Conservation (phyloP, 192 early-diverging fungal species). For the Coemansia sp. region DNA sequence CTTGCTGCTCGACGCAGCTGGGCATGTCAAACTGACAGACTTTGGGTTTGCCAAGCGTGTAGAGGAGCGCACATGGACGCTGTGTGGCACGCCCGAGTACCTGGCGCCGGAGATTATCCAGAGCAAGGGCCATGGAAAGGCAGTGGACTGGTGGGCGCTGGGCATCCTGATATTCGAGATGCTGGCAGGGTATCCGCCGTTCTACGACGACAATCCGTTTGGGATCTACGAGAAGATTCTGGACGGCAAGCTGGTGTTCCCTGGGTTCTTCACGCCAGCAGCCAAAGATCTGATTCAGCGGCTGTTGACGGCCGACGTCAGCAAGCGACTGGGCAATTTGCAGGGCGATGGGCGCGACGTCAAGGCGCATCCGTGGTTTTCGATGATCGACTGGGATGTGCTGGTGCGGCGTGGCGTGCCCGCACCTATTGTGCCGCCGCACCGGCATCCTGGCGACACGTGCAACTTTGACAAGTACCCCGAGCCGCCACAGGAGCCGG, state of each 20-base stretch:
- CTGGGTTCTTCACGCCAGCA: constrained; percentile 77
- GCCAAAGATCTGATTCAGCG: constrained; percentile 90
- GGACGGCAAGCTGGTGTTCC: constrained; percentile 84
- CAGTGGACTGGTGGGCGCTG: constrained; percentile 99
- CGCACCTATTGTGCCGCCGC: constrained; percentile 88
- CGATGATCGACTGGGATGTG: constrained; percentile 88
- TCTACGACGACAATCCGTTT: constrained; percentile 97
- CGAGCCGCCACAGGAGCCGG: constrained; percentile 69
- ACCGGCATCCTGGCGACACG: constrained; percentile 88
- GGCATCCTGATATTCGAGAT: constrained; percentile 98
- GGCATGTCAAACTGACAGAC: constrained; percentile 97
- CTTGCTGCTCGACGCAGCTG: constrained; percentile 75
- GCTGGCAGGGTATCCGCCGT: constrained; percentile 96
- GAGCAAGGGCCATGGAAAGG: constrained; percentile 93
- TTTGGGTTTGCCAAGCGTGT: constrained; percentile 98
- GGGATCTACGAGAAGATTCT: constrained; percentile 99
- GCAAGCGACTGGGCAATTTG: constrained; percentile 92
- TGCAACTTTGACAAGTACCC: constrained; percentile 98
- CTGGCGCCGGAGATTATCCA: constrained; percentile 97
- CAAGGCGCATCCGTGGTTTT: constrained; percentile 93
- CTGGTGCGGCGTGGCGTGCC: constrained; percentile 71
- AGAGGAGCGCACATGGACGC: constrained; percentile 87
- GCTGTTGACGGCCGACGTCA: constrained; percentile 87
- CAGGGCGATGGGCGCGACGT: constrained; percentile 90
- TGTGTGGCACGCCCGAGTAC: constrained; percentile 98